Evolutionary conservation across 768 basidiomycete species (phyloP).

Genomic region (Gloeopeniophorella convolvens): DNA sequence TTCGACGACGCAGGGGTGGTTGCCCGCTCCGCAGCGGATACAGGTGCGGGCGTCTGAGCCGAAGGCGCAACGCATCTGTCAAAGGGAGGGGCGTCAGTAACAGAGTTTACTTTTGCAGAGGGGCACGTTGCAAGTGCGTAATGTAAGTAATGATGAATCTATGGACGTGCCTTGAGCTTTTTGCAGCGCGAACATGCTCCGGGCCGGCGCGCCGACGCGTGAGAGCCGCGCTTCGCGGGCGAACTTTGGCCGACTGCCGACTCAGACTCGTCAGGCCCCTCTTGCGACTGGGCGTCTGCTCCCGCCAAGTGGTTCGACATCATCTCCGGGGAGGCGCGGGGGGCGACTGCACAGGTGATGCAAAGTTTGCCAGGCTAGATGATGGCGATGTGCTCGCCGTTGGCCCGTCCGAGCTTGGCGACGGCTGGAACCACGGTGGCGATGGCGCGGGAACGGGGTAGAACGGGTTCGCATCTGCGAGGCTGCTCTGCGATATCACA

Average conservation of each 20-base stretch:
- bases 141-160: too few species aligned
- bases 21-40: constrained; percentile 21
- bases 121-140: too few species aligned
- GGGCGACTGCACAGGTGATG: not conserved
- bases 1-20: constrained; percentile 27
- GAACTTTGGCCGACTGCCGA: constrained; percentile 2
- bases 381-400: constrained; percentile 10
- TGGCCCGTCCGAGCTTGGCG: constrained; percentile 8
- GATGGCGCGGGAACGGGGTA: constrained; percentile 4
- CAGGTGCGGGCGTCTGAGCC: constrained; percentile 11
- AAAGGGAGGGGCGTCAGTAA: not conserved
- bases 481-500: constrained; percentile 3
- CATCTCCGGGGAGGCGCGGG: too few species aligned
- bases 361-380: not conserved
- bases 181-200: constrained; percentile 27
- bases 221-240: not conserved
- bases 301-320: too few species aligned
- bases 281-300: not conserved
- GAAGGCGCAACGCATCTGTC: constrained; percentile 19
- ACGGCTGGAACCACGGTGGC: constrained; percentile 12
- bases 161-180: constrained; percentile 23
- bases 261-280: not conserved
- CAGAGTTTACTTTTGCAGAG: not conserved
- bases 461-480: constrained; percentile 2
- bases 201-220: constrained; percentile 9